A percentile compares a stretch with the other conserved stretches of the same genome.
Conservation (phyloP, 2,329 filamentous ascomycete species). For the Cytospora leucostoma region DNA sequence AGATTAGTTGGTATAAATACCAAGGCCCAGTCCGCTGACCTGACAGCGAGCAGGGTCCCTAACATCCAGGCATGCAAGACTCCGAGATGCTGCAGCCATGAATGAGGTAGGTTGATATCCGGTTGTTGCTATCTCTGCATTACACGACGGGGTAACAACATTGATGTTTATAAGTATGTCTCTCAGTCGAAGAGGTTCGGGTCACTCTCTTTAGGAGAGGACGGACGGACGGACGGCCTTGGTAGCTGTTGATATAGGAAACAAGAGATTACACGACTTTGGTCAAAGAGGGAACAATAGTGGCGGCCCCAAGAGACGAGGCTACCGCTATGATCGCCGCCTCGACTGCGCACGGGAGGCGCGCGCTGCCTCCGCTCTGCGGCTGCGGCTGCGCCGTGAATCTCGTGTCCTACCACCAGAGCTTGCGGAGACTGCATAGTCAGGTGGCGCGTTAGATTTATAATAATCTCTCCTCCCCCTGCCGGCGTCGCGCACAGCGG, state of each 20-base stretch:
- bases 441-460: conserved; percentile 27
- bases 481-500: conserved; percentile 14
- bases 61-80: conserved; percentile 13
- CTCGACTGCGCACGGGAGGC: conserved; percentile 25
- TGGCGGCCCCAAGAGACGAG: conserved; percentile 14
- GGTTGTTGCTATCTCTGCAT: conserved; percentile 2
- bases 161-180: conserved; percentile 21
- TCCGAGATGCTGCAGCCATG: conserved; percentile 9
- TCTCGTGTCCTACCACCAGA: conserved; percentile 46
- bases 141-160: not conserved
- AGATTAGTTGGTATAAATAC: conserved; percentile 23
- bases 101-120: not conserved
- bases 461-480: conserved; percentile 27
- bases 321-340: conserved; percentile 19
- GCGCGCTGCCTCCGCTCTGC: conserved; percentile 26
- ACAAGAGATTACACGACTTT: conserved; percentile 24
- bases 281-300: not conserved
- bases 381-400: conserved; percentile 34
- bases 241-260: conserved; percentile 23
- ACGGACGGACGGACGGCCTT: conserved; percentile 22
- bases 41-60: conserved; percentile 10
- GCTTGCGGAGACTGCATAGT: conserved; percentile 37
- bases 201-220: conserved; percentile 26
- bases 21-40: conserved; percentile 9
- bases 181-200: conserved; percentile 26